These are phyloP conservation scores for Chlorella variabilis DNA, from an alignment of 163 green algal species.

Conservation along the genomic window DNA sequence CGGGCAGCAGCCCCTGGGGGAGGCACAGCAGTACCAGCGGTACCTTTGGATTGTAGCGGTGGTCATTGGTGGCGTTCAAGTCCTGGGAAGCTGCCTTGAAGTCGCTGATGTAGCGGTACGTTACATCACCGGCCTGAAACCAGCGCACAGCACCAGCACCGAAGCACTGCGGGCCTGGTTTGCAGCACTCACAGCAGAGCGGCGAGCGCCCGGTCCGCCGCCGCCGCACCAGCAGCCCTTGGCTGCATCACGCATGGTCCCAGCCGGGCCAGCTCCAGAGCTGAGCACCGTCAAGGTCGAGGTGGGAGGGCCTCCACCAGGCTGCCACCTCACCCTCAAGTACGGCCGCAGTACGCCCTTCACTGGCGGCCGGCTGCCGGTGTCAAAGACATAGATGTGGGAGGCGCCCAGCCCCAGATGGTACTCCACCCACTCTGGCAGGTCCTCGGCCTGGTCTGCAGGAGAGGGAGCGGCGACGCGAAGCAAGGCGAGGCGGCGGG, in stretches of 20 bases:
- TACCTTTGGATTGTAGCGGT: not conserved
- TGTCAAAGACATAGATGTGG: not conserved
- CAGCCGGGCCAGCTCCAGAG: too few species aligned
- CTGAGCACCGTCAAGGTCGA: too few species aligned
- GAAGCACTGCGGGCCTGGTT: too few species aligned
- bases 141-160: too few species aligned
- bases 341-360: not conserved
- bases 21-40: not conserved
- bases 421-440: slow-evolving; percentile 20
- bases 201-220: too few species aligned
- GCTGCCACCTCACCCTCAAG: not conserved
- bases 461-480: not conserved
- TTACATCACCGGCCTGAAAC: not conserved
- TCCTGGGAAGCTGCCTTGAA: not conserved
- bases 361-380: not conserved
- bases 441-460: not conserved
- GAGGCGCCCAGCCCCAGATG: not conserved
- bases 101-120: not conserved
- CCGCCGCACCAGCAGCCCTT: not conserved
- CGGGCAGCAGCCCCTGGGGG: too few species aligned
- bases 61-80: not conserved
- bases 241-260: too few species aligned
- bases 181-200: too few species aligned
- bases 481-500: too few species aligned
- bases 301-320: too few species aligned